phyloP scores from a whole-genome alignment of 768 basidiomycete genomes.

The Cyclocybe aegerita region DNA sequence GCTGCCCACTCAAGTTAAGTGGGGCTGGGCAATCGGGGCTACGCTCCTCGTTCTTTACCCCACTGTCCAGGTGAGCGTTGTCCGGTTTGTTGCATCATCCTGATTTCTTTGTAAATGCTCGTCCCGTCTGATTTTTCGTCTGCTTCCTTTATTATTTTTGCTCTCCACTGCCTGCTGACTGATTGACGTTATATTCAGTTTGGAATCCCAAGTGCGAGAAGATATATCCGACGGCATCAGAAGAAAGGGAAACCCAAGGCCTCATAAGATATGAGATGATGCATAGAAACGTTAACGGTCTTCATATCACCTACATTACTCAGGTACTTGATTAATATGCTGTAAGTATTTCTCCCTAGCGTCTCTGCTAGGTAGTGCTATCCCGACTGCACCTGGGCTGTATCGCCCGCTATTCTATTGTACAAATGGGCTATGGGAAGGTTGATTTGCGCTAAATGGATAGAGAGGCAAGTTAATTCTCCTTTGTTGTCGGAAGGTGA shows the following conservation, averaged over 20 bases:
- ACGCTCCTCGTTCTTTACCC: slow-evolving; percentile 71
- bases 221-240: slow-evolving; percentile 47
- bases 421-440: slow-evolving; percentile 1
- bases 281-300: not conserved
- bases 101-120: slow-evolving; percentile 3
- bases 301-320: not conserved
- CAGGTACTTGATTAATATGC: not conserved
- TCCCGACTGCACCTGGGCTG: not conserved
- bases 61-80: slow-evolving; percentile 51
- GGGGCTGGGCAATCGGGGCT: slow-evolving; percentile 64
- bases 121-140: slow-evolving; percentile 2
- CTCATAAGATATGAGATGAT: slow-evolving; percentile 17
- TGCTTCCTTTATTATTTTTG: slow-evolving; percentile 3
- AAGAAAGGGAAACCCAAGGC: slow-evolving; percentile 34
- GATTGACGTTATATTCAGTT: slow-evolving; percentile 44
- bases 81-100: not conserved
- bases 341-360: not conserved
- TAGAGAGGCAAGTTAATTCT: not conserved
- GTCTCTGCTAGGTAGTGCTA: not conserved
- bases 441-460: no score
- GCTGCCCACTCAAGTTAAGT: slow-evolving; percentile 59
- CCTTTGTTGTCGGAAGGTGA: slow-evolving; percentile 21
- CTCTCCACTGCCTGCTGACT: slow-evolving; percentile 17
- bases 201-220: slow-evolving; percentile 58
- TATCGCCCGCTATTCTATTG: no score